phyloP scores from a whole-genome alignment of 2,329 filamentous ascomycete species.

The Boeremia exigua region DNA sequence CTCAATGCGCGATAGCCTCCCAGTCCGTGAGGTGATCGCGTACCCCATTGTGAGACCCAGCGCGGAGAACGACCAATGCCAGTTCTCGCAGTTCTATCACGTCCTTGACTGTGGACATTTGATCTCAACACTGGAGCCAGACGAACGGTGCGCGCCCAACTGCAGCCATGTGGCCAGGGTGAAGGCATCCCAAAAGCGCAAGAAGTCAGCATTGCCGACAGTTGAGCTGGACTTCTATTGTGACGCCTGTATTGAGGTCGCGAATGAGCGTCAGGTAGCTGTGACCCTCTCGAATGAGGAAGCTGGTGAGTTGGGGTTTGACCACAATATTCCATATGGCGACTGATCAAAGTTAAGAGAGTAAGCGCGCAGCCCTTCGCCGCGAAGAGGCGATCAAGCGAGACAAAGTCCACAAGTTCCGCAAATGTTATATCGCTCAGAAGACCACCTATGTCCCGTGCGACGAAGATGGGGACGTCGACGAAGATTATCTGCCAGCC shows the following conservation, averaged over 20 bases:
- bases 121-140: not conserved
- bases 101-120: not conserved
- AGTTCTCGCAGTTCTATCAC: not conserved
- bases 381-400: not conserved
- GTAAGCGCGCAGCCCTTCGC: not conserved
- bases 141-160: not conserved
- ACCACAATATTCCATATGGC: not conserved
- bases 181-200: not conserved
- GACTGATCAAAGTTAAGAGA: not conserved
- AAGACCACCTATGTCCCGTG: constrained; percentile 18
- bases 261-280: not conserved
- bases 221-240: constrained; percentile 1
- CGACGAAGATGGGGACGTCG: constrained; percentile 1
- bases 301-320: not conserved
- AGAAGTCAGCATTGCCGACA: not conserved
- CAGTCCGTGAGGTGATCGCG: not conserved
- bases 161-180: not conserved
- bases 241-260: not conserved
- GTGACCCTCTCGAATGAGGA: not conserved
- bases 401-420: constrained; percentile 8
- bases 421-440: constrained; percentile 21
- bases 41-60: not conserved
- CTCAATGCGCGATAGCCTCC: not conserved
- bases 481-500: not conserved
- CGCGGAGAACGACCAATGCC: not conserved